phyloP scores from a whole-genome alignment of 2,329 filamentous ascomycete species.

The Thyridium curvatum region DNA sequence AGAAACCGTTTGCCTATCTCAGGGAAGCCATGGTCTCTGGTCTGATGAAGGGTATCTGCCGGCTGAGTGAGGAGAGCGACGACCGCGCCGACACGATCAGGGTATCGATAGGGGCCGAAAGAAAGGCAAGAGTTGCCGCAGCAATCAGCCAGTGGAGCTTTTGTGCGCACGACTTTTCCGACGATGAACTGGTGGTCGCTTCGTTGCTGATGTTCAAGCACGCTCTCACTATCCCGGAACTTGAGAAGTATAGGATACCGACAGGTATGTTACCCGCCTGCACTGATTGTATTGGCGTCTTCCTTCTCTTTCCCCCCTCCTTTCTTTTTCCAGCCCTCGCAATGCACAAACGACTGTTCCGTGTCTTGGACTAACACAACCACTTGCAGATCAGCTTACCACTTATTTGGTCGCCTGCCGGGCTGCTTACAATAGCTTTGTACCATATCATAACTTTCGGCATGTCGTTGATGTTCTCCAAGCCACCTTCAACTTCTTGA shows the following conservation, averaged over 20 bases:
- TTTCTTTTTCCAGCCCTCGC: conserved; percentile 1
- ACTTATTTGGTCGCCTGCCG: conserved; percentile 84
- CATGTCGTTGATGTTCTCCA: conserved; percentile 96
- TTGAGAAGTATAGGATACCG: conserved; percentile 74
- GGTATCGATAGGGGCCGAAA: conserved; percentile 60
- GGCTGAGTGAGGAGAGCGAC: conserved; percentile 55
- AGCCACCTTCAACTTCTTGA: conserved; percentile 83
- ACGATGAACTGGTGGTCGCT: conserved; percentile 84
- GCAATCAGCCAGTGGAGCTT: conserved; percentile 80
- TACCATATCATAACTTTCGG: conserved; percentile 96
- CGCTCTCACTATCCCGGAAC: conserved; percentile 72
- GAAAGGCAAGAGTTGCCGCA: conserved; percentile 58
- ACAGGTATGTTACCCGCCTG: conserved; percentile 63
- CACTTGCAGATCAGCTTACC: conserved; percentile 66
- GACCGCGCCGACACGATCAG: conserved; percentile 57
- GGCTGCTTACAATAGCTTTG: conserved; percentile 91
- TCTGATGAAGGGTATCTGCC: conserved; percentile 85
- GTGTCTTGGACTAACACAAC: conserved; percentile 9
- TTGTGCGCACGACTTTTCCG: conserved; percentile 79
- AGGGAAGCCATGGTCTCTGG: conserved; percentile 90
- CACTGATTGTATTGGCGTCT: background rate
- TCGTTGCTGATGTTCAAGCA: conserved; percentile 88
- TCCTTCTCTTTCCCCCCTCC: background rate
- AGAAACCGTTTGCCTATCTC: conserved; percentile 82
- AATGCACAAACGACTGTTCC: conserved; percentile 29